phyloP scores from a whole-genome alignment of 2,329 filamentous ascomycete genomes.

The Colletotrichum lupini region DNA sequence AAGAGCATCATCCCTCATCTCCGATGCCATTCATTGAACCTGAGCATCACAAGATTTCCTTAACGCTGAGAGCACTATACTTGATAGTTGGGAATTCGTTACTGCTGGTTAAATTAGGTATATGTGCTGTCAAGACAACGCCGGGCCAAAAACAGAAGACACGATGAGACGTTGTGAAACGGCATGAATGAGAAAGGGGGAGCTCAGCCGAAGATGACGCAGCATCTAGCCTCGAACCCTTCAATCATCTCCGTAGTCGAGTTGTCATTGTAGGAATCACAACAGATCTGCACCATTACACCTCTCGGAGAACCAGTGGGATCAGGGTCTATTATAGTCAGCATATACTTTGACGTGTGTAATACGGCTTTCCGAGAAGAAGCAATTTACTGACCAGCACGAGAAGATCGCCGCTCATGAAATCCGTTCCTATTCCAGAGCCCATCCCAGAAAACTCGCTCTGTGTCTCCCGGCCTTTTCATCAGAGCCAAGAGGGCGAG shows the following conservation, averaged over 20 bases:
- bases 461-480: slow-evolving; percentile 4
- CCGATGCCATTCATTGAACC: neutral
- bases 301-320: slow-evolving; percentile 43
- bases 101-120: neutral
- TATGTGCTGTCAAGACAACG: no score
- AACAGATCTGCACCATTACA: slow-evolving; percentile 48
- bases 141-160: no score
- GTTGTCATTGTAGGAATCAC: slow-evolving; percentile 43
- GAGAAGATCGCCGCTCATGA: neutral
- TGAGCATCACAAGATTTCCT: neutral
- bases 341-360: no score
- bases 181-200: neutral
- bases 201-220: neutral
- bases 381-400: slow-evolving; percentile 11
- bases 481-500: slow-evolving; percentile 52
- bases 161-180: no score
- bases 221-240: neutral
- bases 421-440: slow-evolving; percentile 25
- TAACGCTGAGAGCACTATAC: neutral
- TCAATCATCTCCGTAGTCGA: no score
- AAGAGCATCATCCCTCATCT: neutral
- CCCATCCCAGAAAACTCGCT: slow-evolving; percentile 13
- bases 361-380: no score
- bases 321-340: slow-evolving; percentile 38
- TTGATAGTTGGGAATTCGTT: neutral